Conservation (phyloP, 2,329 filamentous ascomycete species). For the Pseudogymnoascus sp. region DNA sequence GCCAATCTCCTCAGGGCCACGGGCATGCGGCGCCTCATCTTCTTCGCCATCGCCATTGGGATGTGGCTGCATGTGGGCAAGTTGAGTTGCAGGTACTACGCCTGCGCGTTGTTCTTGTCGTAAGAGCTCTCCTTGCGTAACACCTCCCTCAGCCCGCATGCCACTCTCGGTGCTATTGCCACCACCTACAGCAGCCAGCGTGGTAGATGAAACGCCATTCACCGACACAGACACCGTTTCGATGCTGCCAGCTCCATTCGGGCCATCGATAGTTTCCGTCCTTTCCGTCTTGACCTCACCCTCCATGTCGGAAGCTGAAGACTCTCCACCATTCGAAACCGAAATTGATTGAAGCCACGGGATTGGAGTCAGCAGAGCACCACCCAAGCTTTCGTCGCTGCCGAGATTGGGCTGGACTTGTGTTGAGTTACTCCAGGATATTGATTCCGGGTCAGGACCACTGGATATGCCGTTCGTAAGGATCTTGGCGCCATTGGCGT, state of each 20-base stretch:
- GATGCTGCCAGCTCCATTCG: conserved; percentile 68
- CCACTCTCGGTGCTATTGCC: conserved; percentile 17
- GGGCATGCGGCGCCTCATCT: conserved; percentile 66
- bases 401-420: conserved; percentile 46
- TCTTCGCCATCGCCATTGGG: conserved; percentile 37
- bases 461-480: conserved; percentile 51
- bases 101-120: conserved; percentile 81
- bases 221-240: conserved; percentile 73
- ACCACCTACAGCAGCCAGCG: conserved; percentile 18
- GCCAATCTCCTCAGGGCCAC: conserved; percentile 78
- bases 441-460: conserved; percentile 27
- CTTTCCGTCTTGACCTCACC: conserved; percentile 61
- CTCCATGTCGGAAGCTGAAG: conserved; percentile 38
- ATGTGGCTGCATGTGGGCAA: conserved; percentile 29
- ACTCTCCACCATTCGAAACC: neutral
- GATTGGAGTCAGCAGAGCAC: conserved; percentile 86
- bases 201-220: conserved; percentile 53
- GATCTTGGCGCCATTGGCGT: conserved; percentile 45
- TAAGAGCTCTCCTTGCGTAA: conserved; percentile 77
- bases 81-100: conserved; percentile 61
- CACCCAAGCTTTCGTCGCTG: conserved; percentile 81
- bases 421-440: conserved; percentile 41
- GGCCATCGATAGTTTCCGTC: conserved; percentile 73
- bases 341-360: conserved; percentile 57
- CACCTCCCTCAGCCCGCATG: conserved; percentile 37